Base-by-base conservation (phyloP, 1,139 yeast genomes). In the Arxiozyma telluris region DNA sequence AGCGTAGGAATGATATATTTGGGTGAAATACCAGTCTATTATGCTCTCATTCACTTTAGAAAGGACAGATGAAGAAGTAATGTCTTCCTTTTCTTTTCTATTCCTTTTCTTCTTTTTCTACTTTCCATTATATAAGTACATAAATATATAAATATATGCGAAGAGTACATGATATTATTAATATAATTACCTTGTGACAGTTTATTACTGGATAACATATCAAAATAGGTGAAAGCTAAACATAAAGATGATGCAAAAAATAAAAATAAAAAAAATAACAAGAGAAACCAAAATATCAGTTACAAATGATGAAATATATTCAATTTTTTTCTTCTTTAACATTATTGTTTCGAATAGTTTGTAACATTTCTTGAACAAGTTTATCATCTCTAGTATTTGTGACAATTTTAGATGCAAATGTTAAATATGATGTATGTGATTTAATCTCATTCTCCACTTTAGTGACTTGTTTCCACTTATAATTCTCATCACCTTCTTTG, bases 381-480 rank as follows among this genome's bases (percentile, higher is more conserved):
- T 54, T 54, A 30, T 59, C 64, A 44, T 61, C 55, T 52, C 66
- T 61, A 21, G 60, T 53, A 25, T 58, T 60, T 47, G 61, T 55
- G 20, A 57, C 53, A 21, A 64, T 60, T 52, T 74, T 76, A 57
- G 71, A 76, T 41, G 98, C 99, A 78, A 94, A 94, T 1, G 97
- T 89, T 66, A 94, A 74, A 67, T 89, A 94, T 0, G 97, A 89
- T 0, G 99, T 94, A 62, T 94, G 99, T 23, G 91, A 85, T 71
- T 91, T 93, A 64, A 93, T 77, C 64, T 93, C 98, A 4, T 83
- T 65, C 68, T 93, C 98, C 3, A 85, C 75, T 66, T 83, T 84
- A 18, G 96, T 83, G 25, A 91, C 94, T 59, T 88, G 78, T 57
- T 77, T 74, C 99, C 99, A 94, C 41, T 79, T 73, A 69, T 76